Evolutionary conservation across 306 rosid genomes (phyloP), one percentile per base, ranked within the genome.

Genomic region (Rosa multiflora): DNA sequence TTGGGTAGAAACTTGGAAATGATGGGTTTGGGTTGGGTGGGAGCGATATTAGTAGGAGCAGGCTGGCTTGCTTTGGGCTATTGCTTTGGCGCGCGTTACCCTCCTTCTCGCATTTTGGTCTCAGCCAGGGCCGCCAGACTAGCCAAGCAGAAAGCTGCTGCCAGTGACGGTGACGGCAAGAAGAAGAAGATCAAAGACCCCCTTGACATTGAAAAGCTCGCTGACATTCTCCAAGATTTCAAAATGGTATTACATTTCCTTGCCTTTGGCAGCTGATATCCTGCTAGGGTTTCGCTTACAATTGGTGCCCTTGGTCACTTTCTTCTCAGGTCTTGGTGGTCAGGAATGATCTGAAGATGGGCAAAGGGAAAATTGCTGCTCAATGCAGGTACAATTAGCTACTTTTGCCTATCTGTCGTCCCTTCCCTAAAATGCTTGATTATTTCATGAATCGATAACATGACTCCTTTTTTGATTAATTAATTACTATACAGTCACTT

Each of bases 351-450:
- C 91, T 95, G 53, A 95, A 95, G 88, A 95, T 95, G 98, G 99
- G 99, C 40, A 95, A 95, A 83, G 99, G 99, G 73, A 95, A 95
- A 73, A 91, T 95, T 87, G 98, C 93, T 15, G 98, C 99, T 70
- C 98, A 95, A 82, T 95, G 98, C 97, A 92, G 99, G 99, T 93
- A 78, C 44, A 43, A 42, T 26, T 42, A 0, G 8, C 63, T 63
- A 67, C 4, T 15, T 67, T 47, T 20, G 21, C 49, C 37, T 32
- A 32, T 32, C 37, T 32, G 3, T 32, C 37, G 1, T 29, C 32
- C 32, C 32, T 29, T 29, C 32, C 32, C 32, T 23, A 5, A 6
- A 18, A 11, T 21, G 20, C 14, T 44, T 20, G 53, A 20, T 68
- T 68, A 43, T 21, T 70, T 49, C 52, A 37, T 72, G 4, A 32